These are phyloP conservation scores for Syzygium malaccense DNA, from an alignment of 441 rosid genomes.

Conservation along the genomic window DNA sequence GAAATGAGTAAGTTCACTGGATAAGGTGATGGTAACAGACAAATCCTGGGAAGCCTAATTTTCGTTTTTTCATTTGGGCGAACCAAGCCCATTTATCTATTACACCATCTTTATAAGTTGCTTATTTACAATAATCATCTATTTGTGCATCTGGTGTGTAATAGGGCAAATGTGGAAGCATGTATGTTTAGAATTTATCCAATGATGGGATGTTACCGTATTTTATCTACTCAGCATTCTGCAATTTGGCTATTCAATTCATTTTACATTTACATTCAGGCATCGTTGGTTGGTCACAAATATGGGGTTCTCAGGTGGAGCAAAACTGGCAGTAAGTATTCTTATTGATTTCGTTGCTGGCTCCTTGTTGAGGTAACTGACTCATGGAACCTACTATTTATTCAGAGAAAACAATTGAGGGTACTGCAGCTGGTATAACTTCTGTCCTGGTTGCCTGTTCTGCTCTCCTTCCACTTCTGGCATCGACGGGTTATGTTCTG, in stretches of 20 bases:
- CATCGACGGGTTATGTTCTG: conserved; percentile 79
- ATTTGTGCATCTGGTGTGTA: not conserved
- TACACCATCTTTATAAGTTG: not conserved
- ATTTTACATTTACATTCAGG: conserved; percentile 31
- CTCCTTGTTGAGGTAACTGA: conserved; percentile 9
- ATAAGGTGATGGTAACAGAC: not conserved
- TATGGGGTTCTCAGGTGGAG: conserved; percentile 96
- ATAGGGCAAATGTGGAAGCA: not conserved
- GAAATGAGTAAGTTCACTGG: not conserved
- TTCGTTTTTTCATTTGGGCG: not conserved
- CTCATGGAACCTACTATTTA: not conserved
- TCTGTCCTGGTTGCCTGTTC: conserved; percentile 81
- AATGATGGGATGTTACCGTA: not conserved
- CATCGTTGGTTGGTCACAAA: conserved; percentile 95
- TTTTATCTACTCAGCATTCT: not conserved
- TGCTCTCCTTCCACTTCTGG: conserved; percentile 70
- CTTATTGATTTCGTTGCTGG: not conserved
- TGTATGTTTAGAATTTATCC: not conserved
- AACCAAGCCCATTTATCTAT: not conserved
- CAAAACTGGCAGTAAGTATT: conserved; percentile 76
- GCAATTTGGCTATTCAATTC: not conserved
- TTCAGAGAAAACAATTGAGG: conserved; percentile 94
- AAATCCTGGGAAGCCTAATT: not conserved
- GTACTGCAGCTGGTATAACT: conserved; percentile 96
- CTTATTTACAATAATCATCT: not conserved